Base-by-base conservation (phyloP, 2,329 filamentous ascomycete genomes). In the Septoria linicola region DNA sequence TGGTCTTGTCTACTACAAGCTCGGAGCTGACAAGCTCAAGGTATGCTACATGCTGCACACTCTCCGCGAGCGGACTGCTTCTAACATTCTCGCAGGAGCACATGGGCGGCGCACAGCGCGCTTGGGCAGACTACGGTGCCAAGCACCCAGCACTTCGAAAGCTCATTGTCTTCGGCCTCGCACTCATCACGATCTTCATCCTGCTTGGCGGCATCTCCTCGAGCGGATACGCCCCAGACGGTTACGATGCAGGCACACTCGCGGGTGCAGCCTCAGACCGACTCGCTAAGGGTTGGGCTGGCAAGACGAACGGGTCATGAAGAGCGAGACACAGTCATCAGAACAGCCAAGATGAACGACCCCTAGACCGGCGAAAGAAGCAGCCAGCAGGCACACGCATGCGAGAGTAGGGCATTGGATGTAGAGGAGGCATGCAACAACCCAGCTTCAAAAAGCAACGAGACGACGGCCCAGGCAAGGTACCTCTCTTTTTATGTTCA, bases 1-100 rank as follows among this genome's bases (percentile, higher is more conserved):
- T 57, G 88, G 88, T 65, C 87, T 93, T 74, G 73, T 89, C 60
- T 90, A 89, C 80, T 92, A 90, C 80, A 91, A 91, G 80, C 84
- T 92, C 54, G 88, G 88, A 51, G 82, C 80, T 53, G 89, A 95
- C 54, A 87, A 89, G 70, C 75, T 96, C 67, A 91, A 87, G 44
- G 44, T 47, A 40, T 5, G 34, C 14, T 14, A n/a, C n/a, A n/a
- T n/a, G n/a, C n/a, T n/a, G n/a, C 27, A 23, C 11, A 5, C 19
- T 3, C 8, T 8, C 13, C 31, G 3, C 17, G 7, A 20, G 8
- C 17, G 4, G n/a, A 27, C 3, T 3, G 5, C 13, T 3, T 13
- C 44, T 47, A 47, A 47, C 35, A 3, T 13, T 2, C 7, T 39
- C 17, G 2, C 23, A 47, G 78, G 86, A 86, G 67, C 89, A 92